Percentiles rank a stretch among this genome's conserved stretches.
phyloP scores from a whole-genome alignment of 805 yeast genomes.

The Barnettozyma populi region DNA sequence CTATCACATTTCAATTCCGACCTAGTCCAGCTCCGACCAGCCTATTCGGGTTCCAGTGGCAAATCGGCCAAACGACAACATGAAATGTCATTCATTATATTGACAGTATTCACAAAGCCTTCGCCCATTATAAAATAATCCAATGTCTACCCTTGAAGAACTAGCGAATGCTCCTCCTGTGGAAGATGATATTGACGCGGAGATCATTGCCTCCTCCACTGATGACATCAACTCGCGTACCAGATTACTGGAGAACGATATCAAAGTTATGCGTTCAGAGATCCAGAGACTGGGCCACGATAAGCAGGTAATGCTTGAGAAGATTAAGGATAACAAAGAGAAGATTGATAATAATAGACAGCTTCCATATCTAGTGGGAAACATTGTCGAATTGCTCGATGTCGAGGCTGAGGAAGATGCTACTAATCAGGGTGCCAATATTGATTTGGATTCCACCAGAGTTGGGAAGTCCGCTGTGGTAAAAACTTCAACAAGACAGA shows the following conservation, averaged over 20 bases:
- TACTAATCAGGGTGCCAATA: slow-evolving; percentile 85
- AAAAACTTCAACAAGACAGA: slow-evolving; percentile 95
- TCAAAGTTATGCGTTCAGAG: slow-evolving; percentile 91
- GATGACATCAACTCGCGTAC: slow-evolving; percentile 82
- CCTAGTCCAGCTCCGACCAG: neutral
- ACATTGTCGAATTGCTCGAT: slow-evolving; percentile 90
- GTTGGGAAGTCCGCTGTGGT: slow-evolving; percentile 97
- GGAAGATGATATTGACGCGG: slow-evolving; percentile 56
- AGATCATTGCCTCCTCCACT: slow-evolving; percentile 71
- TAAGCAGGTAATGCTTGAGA: slow-evolving; percentile 84
- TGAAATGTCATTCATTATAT: neutral
- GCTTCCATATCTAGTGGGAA: slow-evolving; percentile 93
- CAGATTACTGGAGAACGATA: slow-evolving; percentile 86
- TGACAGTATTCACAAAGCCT: neutral
- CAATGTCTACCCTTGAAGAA: slow-evolving; percentile 83
- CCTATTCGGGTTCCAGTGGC: neutral
- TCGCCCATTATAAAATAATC: neutral
- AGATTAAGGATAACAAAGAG: slow-evolving; percentile 92
- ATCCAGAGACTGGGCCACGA: slow-evolving; percentile 87
- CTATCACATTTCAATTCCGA: no score
- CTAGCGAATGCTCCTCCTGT: slow-evolving; percentile 48
- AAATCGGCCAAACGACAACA: neutral
- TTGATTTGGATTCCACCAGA: slow-evolving; percentile 86
- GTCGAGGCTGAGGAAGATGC: slow-evolving; percentile 81
- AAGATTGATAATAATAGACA: slow-evolving; percentile 94